phyloP scores from a whole-genome alignment of 768 basidiomycete genomes.

The Xerocomus brunneocitrinus region DNA sequence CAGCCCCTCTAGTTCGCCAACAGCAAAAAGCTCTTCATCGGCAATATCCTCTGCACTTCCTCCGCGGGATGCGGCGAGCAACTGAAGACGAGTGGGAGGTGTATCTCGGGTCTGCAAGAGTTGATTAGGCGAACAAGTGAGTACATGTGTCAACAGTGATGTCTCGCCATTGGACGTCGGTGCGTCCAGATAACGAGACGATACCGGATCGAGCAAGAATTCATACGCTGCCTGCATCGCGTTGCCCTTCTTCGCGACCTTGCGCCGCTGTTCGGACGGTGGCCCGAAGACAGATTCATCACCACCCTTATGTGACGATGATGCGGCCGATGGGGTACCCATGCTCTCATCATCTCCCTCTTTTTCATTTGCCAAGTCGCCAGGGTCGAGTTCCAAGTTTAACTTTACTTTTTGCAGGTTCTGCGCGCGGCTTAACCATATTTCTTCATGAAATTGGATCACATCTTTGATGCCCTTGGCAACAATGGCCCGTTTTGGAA shows the following conservation, averaged over 20 bases:
- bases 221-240: slow-evolving; percentile 45
- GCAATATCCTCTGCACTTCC: slow-evolving; percentile 47
- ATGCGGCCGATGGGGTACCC: slow-evolving; percentile 8
- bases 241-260: slow-evolving; percentile 18
- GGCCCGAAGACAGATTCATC: background rate
- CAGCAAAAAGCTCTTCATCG: slow-evolving; percentile 70
- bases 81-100: slow-evolving; percentile 61
- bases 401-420: slow-evolving; percentile 34
- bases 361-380: slow-evolving; percentile 29
- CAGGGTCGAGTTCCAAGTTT: slow-evolving; percentile 34
- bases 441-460: slow-evolving; percentile 61
- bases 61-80: slow-evolving; percentile 55
- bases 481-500: slow-evolving; percentile 58
- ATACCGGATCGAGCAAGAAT: slow-evolving; percentile 58
- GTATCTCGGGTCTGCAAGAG: slow-evolving; percentile 23
- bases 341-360: slow-evolving; percentile 21
- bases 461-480: slow-evolving; percentile 68
- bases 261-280: slow-evolving; percentile 31
- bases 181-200: slow-evolving; percentile 22
- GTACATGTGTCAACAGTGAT: slow-evolving; percentile 49
- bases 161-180: slow-evolving; percentile 10
- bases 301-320: slow-evolving; percentile 3
- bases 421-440: slow-evolving; percentile 44
- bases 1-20: slow-evolving; percentile 62
- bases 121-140: slow-evolving; percentile 40